These are phyloP conservation scores for Ceratocystis albifundus DNA, from an alignment of 2,329 filamentous ascomycete species.

Conservation along the genomic window DNA sequence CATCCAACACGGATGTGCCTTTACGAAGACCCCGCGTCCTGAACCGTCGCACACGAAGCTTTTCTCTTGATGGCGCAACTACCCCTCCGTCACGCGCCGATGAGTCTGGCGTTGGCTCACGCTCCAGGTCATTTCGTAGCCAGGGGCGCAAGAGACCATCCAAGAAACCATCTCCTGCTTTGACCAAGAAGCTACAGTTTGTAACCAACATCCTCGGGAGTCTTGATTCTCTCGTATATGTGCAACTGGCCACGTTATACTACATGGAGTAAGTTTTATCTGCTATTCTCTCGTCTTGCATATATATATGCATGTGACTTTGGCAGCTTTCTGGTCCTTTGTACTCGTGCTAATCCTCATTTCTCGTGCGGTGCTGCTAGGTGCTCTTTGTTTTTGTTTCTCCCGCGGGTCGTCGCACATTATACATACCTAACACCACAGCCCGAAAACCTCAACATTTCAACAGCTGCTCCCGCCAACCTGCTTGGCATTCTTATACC, in stretches of 20 bases:
- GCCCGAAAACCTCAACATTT: constrained; percentile 43
- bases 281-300: background rate
- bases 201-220: constrained; percentile 48
- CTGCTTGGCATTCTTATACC: constrained; percentile 47
- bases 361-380: constrained; percentile 32
- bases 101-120: constrained; percentile 24
- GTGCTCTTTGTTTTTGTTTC: constrained; percentile 52
- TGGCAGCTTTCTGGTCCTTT: too few relatives aligned
- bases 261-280: constrained; percentile 53
- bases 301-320: too few relatives aligned
- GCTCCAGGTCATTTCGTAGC: constrained; percentile 26
- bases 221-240: constrained; percentile 52
- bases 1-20: constrained; percentile 11
- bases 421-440: constrained; percentile 54
- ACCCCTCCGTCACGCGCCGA: constrained; percentile 16
- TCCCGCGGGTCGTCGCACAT: constrained; percentile 48
- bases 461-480: constrained; percentile 46
- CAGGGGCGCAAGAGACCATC: constrained; percentile 28
- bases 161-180: constrained; percentile 33
- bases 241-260: constrained; percentile 53
- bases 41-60: constrained; percentile 19
- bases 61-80: constrained; percentile 17
- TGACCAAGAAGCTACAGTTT: constrained; percentile 49
- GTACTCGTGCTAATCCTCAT: constrained; percentile 19
- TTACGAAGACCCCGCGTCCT: constrained; percentile 13